Evolutionary conservation across 495 filamentous ascomycete genomes (phyloP).

Genomic region (Talaromyces trachyspermus): DNA sequence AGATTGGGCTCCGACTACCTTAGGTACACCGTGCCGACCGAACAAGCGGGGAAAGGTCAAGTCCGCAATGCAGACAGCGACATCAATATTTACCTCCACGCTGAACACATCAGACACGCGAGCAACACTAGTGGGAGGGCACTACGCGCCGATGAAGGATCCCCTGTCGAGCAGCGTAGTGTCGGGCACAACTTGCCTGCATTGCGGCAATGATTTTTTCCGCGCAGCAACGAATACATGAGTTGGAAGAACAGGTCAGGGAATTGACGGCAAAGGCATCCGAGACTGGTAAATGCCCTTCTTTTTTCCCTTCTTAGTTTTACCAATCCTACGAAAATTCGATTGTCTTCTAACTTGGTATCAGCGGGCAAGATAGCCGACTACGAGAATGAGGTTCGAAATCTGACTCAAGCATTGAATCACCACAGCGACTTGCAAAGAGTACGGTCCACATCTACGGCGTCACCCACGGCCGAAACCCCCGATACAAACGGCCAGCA

Average conservation of each 20-base stretch:
- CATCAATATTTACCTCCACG: neutral
- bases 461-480: slow-evolving; percentile 23
- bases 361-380: slow-evolving; percentile 75
- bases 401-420: slow-evolving; percentile 33
- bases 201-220: slow-evolving; percentile 38
- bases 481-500: slow-evolving; percentile 31
- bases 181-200: slow-evolving; percentile 25
- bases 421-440: slow-evolving; percentile 23
- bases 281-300: slow-evolving; percentile 54
- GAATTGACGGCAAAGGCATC: slow-evolving; percentile 69
- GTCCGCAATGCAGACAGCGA: neutral
- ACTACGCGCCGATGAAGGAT: slow-evolving; percentile 1
- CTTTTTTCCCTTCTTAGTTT: too few relatives aligned
- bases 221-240: slow-evolving; percentile 64
- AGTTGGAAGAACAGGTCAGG: slow-evolving; percentile 72
- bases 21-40: too few relatives aligned
- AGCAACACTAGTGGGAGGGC: neutral
- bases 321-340: neutral
- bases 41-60: neutral
- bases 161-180: neutral
- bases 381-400: slow-evolving; percentile 85
- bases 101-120: neutral
- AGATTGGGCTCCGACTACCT: too few relatives aligned
- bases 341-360: neutral
- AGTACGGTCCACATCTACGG: slow-evolving; percentile 15